Conservation (phyloP, 2,329 filamentous ascomycete species). For the Cladorrhinum sp. region DNA sequence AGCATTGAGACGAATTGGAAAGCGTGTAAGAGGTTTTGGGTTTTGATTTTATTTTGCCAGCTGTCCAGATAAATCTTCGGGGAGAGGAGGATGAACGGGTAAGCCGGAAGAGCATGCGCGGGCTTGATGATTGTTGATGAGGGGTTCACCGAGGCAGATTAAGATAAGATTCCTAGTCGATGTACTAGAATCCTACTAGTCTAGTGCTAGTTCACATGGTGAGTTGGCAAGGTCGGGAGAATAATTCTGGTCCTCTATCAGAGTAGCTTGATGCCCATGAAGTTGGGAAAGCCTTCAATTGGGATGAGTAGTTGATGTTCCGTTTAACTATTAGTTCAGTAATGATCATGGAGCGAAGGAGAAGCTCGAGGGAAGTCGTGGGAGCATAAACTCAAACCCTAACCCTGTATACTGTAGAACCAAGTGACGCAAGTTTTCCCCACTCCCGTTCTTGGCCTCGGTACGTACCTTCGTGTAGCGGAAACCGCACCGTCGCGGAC, state of each 20-base stretch:
- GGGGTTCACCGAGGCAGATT: not conserved
- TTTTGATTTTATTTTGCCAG: not conserved
- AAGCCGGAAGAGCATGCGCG: not conserved
- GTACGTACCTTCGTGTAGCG: not conserved
- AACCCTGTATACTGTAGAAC: not conserved
- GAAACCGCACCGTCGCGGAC: not conserved
- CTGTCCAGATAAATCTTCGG: not conserved
- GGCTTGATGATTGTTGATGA: not conserved
- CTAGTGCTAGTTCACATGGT: not conserved
- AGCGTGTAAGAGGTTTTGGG: not conserved
- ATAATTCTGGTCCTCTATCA: no score
- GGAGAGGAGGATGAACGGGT: not conserved
- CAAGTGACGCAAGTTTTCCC: not conserved
- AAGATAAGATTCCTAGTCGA: not conserved
- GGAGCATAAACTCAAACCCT: not conserved
- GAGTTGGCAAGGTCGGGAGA: not conserved
- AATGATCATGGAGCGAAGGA: not conserved
- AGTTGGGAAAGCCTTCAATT: not conserved
- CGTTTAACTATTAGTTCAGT: not conserved
- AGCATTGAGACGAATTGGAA: not conserved
- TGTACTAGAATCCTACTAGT: not conserved
- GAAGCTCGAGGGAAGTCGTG: not conserved
- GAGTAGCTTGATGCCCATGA: not conserved
- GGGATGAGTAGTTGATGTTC: not conserved
- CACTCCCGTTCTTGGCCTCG: not conserved